A percentile compares a stretch with the other conserved stretches of the same genome.
Conservation (phyloP, 1,139 yeast species). For the Yamadazyma songkhlaensis region DNA sequence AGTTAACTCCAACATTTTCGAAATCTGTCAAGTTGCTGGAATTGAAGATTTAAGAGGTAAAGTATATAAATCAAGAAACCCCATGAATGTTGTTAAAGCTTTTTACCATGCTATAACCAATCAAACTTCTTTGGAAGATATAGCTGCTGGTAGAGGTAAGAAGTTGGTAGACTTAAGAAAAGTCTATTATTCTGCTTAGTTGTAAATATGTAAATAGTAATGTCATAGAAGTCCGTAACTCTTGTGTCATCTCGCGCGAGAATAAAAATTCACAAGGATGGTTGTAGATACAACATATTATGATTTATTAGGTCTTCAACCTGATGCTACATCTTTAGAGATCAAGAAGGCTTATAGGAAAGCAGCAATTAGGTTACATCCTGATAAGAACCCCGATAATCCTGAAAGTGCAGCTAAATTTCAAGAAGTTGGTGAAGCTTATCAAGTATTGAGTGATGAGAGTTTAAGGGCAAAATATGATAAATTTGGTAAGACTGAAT, state of each 20-base stretch:
- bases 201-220: slow-evolving; percentile 4
- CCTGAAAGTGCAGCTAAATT: slow-evolving; percentile 72
- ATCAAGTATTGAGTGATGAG: slow-evolving; percentile 78
- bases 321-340: slow-evolving; percentile 75
- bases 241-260: slow-evolving; percentile 2
- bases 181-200: slow-evolving; percentile 67
- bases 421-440: slow-evolving; percentile 75
- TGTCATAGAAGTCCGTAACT: neutral
- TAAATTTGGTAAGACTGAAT: slow-evolving; percentile 80
- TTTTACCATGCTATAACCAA: slow-evolving; percentile 80
- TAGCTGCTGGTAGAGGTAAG: slow-evolving; percentile 93
- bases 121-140: slow-evolving; percentile 80
- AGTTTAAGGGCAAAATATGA: slow-evolving; percentile 66
- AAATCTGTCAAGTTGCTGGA: slow-evolving; percentile 92
- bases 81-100: slow-evolving; percentile 92
- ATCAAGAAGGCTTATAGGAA: slow-evolving; percentile 93
- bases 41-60: slow-evolving; percentile 91
- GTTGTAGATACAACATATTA: slow-evolving; percentile 94
- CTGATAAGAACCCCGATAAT: slow-evolving; percentile 91
- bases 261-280: slow-evolving; percentile 40
- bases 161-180: slow-evolving; percentile 90
- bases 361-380: slow-evolving; percentile 86
- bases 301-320: slow-evolving; percentile 65
- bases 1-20: slow-evolving; percentile 87
- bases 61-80: slow-evolving; percentile 87